Base-by-base conservation (phyloP, 768 basidiomycete species). In the Boletus reticuloceps region DNA sequence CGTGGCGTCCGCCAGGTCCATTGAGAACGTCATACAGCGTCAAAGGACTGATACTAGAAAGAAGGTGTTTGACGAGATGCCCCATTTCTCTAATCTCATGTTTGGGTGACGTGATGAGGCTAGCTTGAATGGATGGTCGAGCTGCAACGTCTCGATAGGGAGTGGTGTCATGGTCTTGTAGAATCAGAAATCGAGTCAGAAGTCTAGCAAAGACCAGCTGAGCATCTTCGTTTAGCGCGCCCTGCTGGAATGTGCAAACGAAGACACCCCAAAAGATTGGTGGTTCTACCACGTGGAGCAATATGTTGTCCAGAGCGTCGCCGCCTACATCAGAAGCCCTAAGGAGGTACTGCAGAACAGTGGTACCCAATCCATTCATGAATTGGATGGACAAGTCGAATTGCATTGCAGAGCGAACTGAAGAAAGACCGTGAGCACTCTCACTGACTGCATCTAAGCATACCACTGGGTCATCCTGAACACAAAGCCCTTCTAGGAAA, bases 1-100 rank as follows among this genome's bases (percentile, higher is more conserved):
- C 85, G 52, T 88, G 87, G 1, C 87, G 75, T 3, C 86, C 87
- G 0, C 86, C 86, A 2, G 86, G 81, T 4, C 66, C 67, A 37
- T 60, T 55, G 43, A 51, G 52, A 25, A 50, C 60, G 14, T 61
- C 60, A 20, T 58, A 51, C 9, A 56, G 31, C 7, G 64, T 61
- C 27, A 57, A 55, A 11, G 60, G 27, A 14, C 47, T 59, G 27
- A 54, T 54, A 20, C 63, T 65, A 22, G 69, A 60, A 32, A 76
- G 53, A 32, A 76, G 61, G 34, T 77, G 69, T 58, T 77, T 73
- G 56, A 82, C 74, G 41, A 74, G 72, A 20, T 77, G 65, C 0
- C 71, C 79, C 9, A 68, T 55, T 4, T 67, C 58, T 20, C 74
- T 69, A 11, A 71, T 56, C 10, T 55, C 72, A 12, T 19, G 67